Base-by-base conservation (phyloP, 2,329 filamentous ascomycete species). In the Colletotrichum caudatum region DNA sequence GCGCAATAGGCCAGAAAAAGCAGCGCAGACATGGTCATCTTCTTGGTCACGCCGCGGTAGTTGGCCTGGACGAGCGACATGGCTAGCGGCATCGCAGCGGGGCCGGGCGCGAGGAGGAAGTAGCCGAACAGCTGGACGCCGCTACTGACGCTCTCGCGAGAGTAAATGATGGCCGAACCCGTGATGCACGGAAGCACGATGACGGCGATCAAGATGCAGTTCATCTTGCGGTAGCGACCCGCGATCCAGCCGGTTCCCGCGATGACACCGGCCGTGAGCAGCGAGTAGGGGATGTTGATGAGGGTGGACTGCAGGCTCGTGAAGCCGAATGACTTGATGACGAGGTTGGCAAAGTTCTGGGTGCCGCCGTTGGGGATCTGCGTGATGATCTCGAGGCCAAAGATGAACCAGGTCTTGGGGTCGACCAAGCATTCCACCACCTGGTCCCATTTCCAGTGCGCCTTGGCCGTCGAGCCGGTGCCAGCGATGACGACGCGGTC, bases 341-440 rank as follows among this genome's bases (percentile, higher is more conserved):
- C 85, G 46, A 89, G 82, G 75, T 89, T 90, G 51, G 86, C 85
- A 60, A 90, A 90, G 74, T 85, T 87, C 74, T 88, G 86, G 0
- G 87, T 89, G 33, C 89, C 89, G 41, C 89, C 89, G 72, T 91
- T 91, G 51, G 89, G 88, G 33, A 91, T 90, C 77, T 89, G 86
- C 2, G 84, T 86, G 3, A 87, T 77, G 5, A 90, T 72, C 29
- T 85, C 83, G 29, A 91, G 84, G 2, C 80, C 81, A 69, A 89
- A 83, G 57, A 91, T 83, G 59, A 90, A 80, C 88, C 88, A 91
- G 0, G 88, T 88, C 77, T 91, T 90, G 3, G 87, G 87, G 74
- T 90, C 89, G 12, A 81, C 64, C 0, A 90, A 76, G 60, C 87
- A 89, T 77, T 91, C 88, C 6, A 78, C 69, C 37, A 84, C 78